Conservation (phyloP, 768 basidiomycete species). For the Psilocybe tampanensis region DNA sequence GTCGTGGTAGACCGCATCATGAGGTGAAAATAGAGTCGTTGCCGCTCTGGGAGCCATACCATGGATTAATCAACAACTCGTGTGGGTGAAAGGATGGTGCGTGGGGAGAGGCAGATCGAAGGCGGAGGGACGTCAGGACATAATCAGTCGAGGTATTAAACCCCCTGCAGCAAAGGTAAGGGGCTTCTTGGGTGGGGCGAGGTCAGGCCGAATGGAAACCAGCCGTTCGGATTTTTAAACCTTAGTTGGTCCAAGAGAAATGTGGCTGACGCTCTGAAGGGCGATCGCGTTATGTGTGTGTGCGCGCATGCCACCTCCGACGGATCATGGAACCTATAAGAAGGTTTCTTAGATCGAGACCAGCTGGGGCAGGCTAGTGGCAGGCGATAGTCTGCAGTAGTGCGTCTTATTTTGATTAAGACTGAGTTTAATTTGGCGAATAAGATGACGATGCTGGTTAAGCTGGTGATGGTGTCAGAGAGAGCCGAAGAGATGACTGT, state of each 20-base stretch:
- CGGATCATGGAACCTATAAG: no score
- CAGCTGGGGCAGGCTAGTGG: not conserved
- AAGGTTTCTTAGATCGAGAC: not conserved
- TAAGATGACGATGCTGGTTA: no score
- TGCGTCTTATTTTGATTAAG: not conserved
- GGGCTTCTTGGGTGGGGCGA: not conserved
- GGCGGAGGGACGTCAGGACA: no score
- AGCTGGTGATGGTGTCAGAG: not conserved
- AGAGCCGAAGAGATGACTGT: not conserved
- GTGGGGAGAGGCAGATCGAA: not conserved
- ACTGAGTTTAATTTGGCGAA: not conserved
- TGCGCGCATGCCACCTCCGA: no score
- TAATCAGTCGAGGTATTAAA: not conserved
- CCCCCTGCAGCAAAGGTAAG: not conserved
- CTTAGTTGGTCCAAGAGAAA: not conserved
- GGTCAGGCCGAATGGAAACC: no score
- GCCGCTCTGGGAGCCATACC: not conserved
- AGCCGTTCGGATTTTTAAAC: no score
- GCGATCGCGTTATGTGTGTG: not conserved
- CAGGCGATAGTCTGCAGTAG: not conserved
- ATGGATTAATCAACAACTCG: not conserved
- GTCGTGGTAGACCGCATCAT: not conserved
- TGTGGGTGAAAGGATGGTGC: not conserved
- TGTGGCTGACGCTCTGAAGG: constrained; percentile 1
- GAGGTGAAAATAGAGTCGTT: not conserved